Base-by-base conservation (phyloP, 1,284 basidiomycete species). In the Irpex rosettiformis region DNA sequence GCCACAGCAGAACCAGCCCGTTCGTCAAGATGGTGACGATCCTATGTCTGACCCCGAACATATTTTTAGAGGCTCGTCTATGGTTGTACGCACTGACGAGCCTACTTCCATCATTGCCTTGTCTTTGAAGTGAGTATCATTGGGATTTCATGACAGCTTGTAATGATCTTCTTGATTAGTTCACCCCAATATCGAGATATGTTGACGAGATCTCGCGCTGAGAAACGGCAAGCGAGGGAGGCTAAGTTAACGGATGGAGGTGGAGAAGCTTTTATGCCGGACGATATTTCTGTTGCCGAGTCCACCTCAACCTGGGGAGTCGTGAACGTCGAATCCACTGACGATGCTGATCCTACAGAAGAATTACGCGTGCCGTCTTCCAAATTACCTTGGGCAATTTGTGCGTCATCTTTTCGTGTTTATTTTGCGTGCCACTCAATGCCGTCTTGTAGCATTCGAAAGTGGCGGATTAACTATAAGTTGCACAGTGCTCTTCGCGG, bases 101-200 rank as follows among this genome's bases (percentile, higher is more conserved):
- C 97, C 97, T 2, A 98, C 95, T 0, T 98, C 95, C 7, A 97
- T 99, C 67, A 96, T 99, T 64, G 96, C 97, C 3, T 87, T 98
- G 57, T 95, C 95, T 7, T 77, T 99, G 49, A 94, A 91, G 89
- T 94, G 66, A 66, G 83, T 70, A 22, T 29, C 30, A 33, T 29
- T 24, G 40, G 58, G 24, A n/a, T 56, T 18, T 58, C 10, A 57
- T 62, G n/a, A 63, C 43, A 22, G 48, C 51, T 30, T 30, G 43
- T 45, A 51, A 40, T 47, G 28, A 58, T 51, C 18, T 7, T 3
- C n/a, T 33, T 24, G 18, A 33, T n/a, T 52, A 94, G 93, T 67
- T 96, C 95, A 2, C 88, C 88, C 24, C 89, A 91, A 63, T 97
- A 98, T 72, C 83, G 89, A 33, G 92, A 96, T 21, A 89, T 93